Evolutionary conservation across 1,284 basidiomycete genomes (phyloP), one percentile per base, ranked within the genome.

Genomic region (Singerocomus inundabilis): DNA sequence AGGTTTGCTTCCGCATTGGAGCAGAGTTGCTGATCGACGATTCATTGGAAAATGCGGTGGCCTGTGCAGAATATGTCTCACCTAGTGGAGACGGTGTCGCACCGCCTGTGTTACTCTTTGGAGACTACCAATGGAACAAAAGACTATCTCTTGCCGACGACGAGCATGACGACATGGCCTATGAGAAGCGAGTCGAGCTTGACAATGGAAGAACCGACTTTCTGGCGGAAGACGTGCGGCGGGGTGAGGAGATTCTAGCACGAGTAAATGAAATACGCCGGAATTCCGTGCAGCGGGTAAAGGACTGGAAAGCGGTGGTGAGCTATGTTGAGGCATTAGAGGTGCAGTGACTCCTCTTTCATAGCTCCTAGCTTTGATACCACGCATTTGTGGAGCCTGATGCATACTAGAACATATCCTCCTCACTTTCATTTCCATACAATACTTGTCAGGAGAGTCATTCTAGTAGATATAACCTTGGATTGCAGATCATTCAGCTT

Each of bases 11-110:
- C 44, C 75, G 79, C 52, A 70, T 89, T 13, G 73, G 76, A 24
- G 85, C 87, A 15, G 71, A 76, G 40, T 65, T 91, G 34, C 70
- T 91, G 44, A 82, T 91, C 50, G 89, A 92, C 69, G 89, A 92
- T 70, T 88, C 86, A 4, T 64, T 82, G 31, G 89, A 91, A 67
- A 91, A 92, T 65, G 85, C 85, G 15, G 59, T 87, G 12, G 76
- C 82, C 48, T 82, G 82, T 52, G 75, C 75, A 0, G 72, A 65
- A 24, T 37, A 70, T 47, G 31, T 49, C 11, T 36, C 64, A 12
- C 44, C 39, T 26, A 49, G 34, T 6, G 61, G 38, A 16, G 50
- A 49, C 63, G 18, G 68, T 60, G 32, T 65, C 25, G 46, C 46
- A 4, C 67, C 79, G 13, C 79, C 74, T 3, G 82, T 85, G n/a